Evolutionary conservation across 306 rosid species (phyloP).

Genomic region (Acacia confusa): DNA sequence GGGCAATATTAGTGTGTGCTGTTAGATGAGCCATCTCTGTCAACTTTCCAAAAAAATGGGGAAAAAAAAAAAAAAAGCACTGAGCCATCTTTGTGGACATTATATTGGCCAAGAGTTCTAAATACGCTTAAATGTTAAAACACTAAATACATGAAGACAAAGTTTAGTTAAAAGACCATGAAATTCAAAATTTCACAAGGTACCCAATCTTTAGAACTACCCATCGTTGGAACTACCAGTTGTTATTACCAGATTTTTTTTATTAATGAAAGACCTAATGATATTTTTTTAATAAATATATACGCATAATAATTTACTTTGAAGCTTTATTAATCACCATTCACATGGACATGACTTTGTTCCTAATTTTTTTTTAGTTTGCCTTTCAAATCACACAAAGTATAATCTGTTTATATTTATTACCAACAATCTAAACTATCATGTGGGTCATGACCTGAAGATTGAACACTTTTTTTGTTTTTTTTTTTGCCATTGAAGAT

Average conservation of each 20-base stretch:
- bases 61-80: neutral
- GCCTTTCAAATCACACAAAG: neutral
- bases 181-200: neutral
- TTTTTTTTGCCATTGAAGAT: neutral
- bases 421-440: neutral
- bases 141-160: neutral
- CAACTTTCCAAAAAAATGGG: neutral
- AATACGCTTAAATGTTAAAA: neutral
- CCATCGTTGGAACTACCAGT: neutral
- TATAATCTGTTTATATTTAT: neutral
- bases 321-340: neutral
- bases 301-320: neutral
- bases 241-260: neutral
- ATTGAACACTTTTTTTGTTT: neutral
- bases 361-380: neutral
- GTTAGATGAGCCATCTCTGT: neutral
- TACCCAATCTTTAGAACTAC: too few relatives aligned
- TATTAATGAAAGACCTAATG: neutral
- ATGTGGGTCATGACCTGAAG: neutral
- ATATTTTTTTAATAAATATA: neutral
- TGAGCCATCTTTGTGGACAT: neutral
- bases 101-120: neutral
- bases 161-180: neutral
- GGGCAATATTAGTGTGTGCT: neutral
- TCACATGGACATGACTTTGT: neutral